phyloP scores from a whole-genome alignment of 257 asterid genomes.

The Nicotiana tabacum region DNA sequence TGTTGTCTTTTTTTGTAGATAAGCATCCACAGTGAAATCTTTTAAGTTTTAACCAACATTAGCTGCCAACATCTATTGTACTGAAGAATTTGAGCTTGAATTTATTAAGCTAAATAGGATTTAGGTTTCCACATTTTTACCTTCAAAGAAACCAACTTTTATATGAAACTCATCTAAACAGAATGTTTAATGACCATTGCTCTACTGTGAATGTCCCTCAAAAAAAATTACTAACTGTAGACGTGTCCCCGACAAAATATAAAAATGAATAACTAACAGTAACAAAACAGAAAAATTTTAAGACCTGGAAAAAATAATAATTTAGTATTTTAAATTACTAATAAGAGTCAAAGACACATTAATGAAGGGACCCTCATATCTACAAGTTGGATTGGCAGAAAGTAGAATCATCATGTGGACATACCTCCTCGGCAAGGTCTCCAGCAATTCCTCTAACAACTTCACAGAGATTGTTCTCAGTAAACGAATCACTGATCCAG shows the following conservation, averaged over 20 bases:
- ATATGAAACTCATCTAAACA: not conserved
- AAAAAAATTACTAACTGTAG: not conserved
- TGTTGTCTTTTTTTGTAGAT: too few relatives aligned
- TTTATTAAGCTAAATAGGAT: not conserved
- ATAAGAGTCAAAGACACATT: not conserved
- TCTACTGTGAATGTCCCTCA: not conserved
- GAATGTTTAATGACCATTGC: not conserved
- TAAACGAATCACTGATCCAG: constrained; percentile 80
- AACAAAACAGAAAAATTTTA: not conserved
- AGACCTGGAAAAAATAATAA: not conserved
- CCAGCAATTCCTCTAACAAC: constrained; percentile 82
- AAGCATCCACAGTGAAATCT: not conserved
- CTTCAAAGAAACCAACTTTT: not conserved
- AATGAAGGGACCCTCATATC: not conserved
- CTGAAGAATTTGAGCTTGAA: not conserved
- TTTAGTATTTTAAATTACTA: not conserved
- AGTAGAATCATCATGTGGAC: not conserved
- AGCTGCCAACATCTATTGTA: not conserved
- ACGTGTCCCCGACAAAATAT: not conserved
- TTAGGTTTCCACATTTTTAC: not conserved
- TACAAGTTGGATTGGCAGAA: not conserved
- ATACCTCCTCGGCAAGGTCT: constrained; percentile 92
- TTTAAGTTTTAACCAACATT: not conserved
- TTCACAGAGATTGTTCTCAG: constrained; percentile 90
- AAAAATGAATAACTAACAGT: not conserved